Evolutionary conservation across 371 early-diverging fungal species (phyloP), one percentile per base, ranked within the genome.

Genomic region (Mortierella sp.): DNA sequence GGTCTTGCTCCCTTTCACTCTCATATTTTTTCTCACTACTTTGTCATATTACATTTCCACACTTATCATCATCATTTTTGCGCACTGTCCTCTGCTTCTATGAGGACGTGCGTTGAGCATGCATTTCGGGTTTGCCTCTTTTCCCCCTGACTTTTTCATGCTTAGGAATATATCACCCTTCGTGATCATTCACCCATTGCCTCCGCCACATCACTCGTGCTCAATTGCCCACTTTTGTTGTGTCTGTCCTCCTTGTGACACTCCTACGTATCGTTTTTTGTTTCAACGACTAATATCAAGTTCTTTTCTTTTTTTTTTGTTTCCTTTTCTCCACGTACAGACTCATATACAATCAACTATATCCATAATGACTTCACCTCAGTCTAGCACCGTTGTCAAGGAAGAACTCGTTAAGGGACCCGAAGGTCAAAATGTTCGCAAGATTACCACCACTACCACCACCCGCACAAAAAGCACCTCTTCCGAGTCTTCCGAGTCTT

Each of bases 341-440:
- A 23, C 51, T 22, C 23, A 31, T 17, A 13, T 22, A 17, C 57
- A 28, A 34, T 22, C 62, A 47, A 35, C 42, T 37, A 49, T 43
- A 57, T 60, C 47, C 61, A 57, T 62, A 68, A 72, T 70, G 68
- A 62, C 78, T 26, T 62, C 68, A 45, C 79, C 42, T 35, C 64
- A 71, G 15, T 67, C 77, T 56, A 72, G 67, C 28, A 71, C 78
- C 7, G 66, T 73, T 13, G 76, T 76, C 26, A 67, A 70, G 54
- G 67, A 70, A 40, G 77, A 76, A 34, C 34, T 68, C 62, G 61
- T 69, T 64, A 72, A 72, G 78, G 76, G 54, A 7, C 51, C 62
- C 42, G 63, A 76, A 26, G 76, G 76, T 49, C 17, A 58, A 22
- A 28, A 65, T 15, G 34, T 64, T 19, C 54, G 53, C 34, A 76